These are phyloP conservation scores for Eucalyptus sp. DNA, from an alignment of 345 rosid genomes.

Conservation along the genomic window DNA sequence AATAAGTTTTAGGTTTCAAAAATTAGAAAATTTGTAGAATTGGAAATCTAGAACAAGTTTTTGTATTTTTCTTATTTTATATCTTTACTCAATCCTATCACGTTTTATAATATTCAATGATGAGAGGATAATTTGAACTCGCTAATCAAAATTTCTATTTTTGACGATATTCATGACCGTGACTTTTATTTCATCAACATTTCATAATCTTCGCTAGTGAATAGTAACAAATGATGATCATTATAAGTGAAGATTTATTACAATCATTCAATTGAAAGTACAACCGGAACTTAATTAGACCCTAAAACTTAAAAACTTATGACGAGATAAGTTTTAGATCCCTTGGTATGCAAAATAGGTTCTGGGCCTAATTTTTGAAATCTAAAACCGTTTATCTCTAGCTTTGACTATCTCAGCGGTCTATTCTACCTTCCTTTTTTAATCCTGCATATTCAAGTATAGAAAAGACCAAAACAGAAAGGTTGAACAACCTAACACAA, in stretches of 20 bases:
- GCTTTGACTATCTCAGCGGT: neutral
- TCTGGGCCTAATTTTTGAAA: too few relatives aligned
- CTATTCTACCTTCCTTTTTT: neutral
- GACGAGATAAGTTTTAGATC: too few relatives aligned
- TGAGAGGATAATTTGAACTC: accelerated
- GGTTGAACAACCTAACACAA: neutral
- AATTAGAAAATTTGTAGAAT: accelerated
- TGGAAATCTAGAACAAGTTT: accelerated
- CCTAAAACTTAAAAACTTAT: too few relatives aligned
- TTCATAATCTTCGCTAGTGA: accelerated
- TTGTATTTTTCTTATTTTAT: too few relatives aligned
- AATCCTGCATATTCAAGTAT: neutral
- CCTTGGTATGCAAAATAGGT: too few relatives aligned
- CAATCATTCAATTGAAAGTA: too few relatives aligned
- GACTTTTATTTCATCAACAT: too few relatives aligned
- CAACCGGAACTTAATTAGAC: too few relatives aligned
- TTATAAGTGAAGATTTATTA: too few relatives aligned
- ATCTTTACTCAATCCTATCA: accelerated
- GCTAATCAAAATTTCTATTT: too few relatives aligned
- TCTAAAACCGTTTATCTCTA: accelerated
- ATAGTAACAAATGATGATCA: too few relatives aligned
- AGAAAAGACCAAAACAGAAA: neutral
- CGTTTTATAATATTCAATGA: accelerated
- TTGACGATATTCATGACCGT: too few relatives aligned
- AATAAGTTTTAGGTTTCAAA: accelerated